Evolutionary conservation across 2,329 filamentous ascomycete species (phyloP), one percentile per base, ranked within the genome.

Genomic region (Aureobasidium sp.): DNA sequence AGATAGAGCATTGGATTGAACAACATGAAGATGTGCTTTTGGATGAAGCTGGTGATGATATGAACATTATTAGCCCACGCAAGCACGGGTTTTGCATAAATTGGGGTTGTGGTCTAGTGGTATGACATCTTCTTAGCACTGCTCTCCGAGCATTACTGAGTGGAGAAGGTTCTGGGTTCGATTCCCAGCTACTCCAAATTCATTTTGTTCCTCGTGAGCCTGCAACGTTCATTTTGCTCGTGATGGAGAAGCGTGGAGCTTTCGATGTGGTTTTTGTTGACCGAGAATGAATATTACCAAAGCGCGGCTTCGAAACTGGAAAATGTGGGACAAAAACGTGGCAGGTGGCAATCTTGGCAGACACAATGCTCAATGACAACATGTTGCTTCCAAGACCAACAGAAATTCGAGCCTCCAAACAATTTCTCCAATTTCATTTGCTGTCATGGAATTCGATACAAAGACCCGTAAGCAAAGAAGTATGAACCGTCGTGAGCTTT

Each of bases 381-480:
- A 34, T 40, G 35, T 25, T 32, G 14, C 48, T 19, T 21, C 7
- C 12, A 30, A 49, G 27, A 19, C 12, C 34, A 29, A 25, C 27
- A 11, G 11, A 12, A 35, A n/a, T n/a, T n/a, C 32, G n/a, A 6
- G 6, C 14, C 32, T 6, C 16, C 32, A 29, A 7, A 29, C 27
- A 29, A 12, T 29, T 29, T 6, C 27, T 21, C 21, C 16, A 24
- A 21, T 19, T 32, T 22, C 12, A 16, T 29, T 29, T n/a, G 45
- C 22, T 11, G 40, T 17, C 16, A 90, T 90, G 86, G 85, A 89
- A 67, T 78, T 79, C 71, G 86, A 90, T 64, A 80, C 85, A 7
- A 84, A 87, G 70, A 86, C 78, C 42, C 78, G 86, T 90, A 72
- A 65, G 84, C 68, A 30, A 24, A 27, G 25, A 17, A 38, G 12